Base-by-base conservation (phyloP, 108 stramenopile species). In the Heterococcus sp. region DNA sequence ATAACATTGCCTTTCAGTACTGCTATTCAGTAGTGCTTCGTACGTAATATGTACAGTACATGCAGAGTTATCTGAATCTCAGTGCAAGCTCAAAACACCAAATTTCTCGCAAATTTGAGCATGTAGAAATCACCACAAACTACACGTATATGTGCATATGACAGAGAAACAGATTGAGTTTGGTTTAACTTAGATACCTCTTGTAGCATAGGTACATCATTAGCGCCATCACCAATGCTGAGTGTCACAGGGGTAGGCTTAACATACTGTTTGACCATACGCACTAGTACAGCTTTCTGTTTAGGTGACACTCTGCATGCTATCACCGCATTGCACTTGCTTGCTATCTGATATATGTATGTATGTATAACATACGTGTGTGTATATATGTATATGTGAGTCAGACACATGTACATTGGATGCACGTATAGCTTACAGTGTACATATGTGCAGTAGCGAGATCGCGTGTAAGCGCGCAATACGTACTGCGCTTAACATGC, bases 171-270 rank as follows among this genome's bases (percentile, higher is more conserved):
- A 31, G 28, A 33, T 30, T 31, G n/a, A 30, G 14, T 31, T 68
- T 2, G 68, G 68, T 2, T 21, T 29, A 11, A 30, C 28, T 21
- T 38, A 11, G n/a, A 1, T 75, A 28, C 0, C 38, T 72, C 79
- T 72, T 81, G 71, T 0, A 81, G 36, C 89, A 90, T 90, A 37
- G 84, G 72, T 0, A 90, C 88, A 68, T 90, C 90, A 77, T 90
- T 90, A 2, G 89, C 90, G 2, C 90, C 90, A 37, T 90, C 90
- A n/a, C 90, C 90, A 21, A 90, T 86, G 38, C 82, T 38, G 5
- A 89, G 78, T 27, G 89, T 88, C 28, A 80, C 86, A 68, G 64
- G 68, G 3, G 31, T 66, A 3, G 84, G 84, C 2, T 65, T 29
- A 28, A 28, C 27, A 11, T 21, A 14, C 21, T 81, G 82, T 21